A percentile compares a stretch with the other conserved stretches of the same genome.
Conservation (phyloP, 768 basidiomycete genomes). For the Panellus pusillus region DNA sequence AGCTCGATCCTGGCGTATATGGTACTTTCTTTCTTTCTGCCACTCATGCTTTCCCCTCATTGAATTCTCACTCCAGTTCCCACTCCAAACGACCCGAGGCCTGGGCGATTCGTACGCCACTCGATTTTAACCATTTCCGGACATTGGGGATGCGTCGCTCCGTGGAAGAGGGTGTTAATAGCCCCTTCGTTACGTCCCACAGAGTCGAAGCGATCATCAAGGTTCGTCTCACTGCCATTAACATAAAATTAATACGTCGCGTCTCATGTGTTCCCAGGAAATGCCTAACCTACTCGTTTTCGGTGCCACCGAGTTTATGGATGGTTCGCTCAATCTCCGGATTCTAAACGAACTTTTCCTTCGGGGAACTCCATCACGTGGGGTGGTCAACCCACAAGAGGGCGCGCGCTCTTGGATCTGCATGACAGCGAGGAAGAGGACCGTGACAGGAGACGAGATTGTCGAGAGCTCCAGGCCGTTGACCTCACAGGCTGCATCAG, state of each 20-base stretch:
- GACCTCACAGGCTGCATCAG: slow-evolving; percentile 96
- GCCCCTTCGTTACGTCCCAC: slow-evolving; percentile 91
- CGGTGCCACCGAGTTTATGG: slow-evolving; percentile 99
- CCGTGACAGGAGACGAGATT: slow-evolving; percentile 69
- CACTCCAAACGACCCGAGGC: slow-evolving; percentile 64
- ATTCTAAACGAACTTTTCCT: slow-evolving; percentile 91
- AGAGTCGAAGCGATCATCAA: slow-evolving; percentile 78
- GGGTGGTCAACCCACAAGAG: slow-evolving; percentile 69
- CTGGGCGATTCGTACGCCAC: slow-evolving; percentile 80
- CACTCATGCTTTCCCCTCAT: slow-evolving; percentile 2
- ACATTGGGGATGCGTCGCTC: slow-evolving; percentile 95
- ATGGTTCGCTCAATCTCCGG: slow-evolving; percentile 79
- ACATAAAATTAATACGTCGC: slow-evolving; percentile 5
- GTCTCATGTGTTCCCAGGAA: slow-evolving; percentile 53
- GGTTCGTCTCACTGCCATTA: slow-evolving; percentile 39
- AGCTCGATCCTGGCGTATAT: slow-evolving; percentile 67
- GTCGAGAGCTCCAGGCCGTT: slow-evolving; percentile 80
- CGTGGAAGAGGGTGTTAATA: slow-evolving; percentile 83
- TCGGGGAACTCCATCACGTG: slow-evolving; percentile 72
- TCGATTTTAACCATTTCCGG: slow-evolving; percentile 96
- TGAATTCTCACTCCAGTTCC: slow-evolving; percentile 49
- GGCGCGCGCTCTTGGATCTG: slow-evolving; percentile 53
- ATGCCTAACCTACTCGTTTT: slow-evolving; percentile 83
- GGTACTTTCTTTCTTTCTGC: slow-evolving; percentile 40
- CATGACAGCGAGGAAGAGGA: slow-evolving; percentile 75